Base-by-base conservation (phyloP, 2,329 filamentous ascomycete genomes). In the Aspergillus luchuensis region DNA sequence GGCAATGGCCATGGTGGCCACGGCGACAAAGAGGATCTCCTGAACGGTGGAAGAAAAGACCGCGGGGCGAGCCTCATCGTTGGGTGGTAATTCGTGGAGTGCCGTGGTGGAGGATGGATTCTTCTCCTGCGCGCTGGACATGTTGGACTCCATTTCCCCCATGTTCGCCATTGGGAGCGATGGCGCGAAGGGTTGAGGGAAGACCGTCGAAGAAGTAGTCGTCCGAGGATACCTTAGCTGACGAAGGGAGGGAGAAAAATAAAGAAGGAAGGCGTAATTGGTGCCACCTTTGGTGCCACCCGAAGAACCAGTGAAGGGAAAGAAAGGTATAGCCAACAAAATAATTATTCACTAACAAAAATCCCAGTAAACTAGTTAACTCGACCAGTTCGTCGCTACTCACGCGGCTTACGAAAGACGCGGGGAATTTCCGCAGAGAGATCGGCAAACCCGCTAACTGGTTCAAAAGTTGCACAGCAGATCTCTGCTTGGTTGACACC, bases 1-100 rank as follows among this genome's bases (percentile, higher is more conserved):
- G 3, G 84, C 87, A 48, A 89, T 87, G 2, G 87, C 87, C 77
- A 89, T 85, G 1, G 88, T 90, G 8, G 87, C 85, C 41, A 87
- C 87, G 17, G 87, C 71, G 15, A 90, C 85, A 67, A 90, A 90
- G 2, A 87, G 75, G 39, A 85, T 79, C 77, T 90, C 88, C 67
- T 89, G 85, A 2, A 85, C 58, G 0, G 86, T 88, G 45, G 80
- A 87, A 45, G 74, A 81, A 79, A 91, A 90, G 47, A 36, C 56
- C 2, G 30, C 49, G 11, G 59, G 59, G 74, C 85, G 59, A n/a
- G n/a, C 28, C 36, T 56, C 53, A 7, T 56, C 53, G 5, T 33
- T n/a, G n/a, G 13, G 2, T 2, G 52, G 7, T 28, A 2, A 3
- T 15, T 36, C 30, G 21, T 4, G 15, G 15, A 39, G 13, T n/a